phyloP scores from a whole-genome alignment of 805 yeast genomes.

The Candida awuae region DNA sequence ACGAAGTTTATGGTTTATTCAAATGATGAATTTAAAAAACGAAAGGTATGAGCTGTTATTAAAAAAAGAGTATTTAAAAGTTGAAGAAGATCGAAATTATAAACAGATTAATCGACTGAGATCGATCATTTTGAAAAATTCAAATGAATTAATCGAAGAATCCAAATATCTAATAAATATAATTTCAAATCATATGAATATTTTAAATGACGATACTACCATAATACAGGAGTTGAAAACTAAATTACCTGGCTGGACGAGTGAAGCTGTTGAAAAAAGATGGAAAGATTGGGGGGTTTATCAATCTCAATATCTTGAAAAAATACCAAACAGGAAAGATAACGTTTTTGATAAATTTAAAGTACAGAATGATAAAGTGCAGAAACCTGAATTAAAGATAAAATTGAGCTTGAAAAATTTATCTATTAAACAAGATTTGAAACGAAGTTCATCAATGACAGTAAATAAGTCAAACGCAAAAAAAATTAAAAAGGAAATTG shows the following conservation, averaged over 20 bases:
- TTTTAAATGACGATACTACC: constrained; percentile 20
- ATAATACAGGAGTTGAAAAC: constrained; percentile 3
- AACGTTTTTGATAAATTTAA: not conserved
- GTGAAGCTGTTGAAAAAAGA: constrained; percentile 14
- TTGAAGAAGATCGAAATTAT: constrained; percentile 3
- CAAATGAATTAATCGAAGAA: constrained; percentile 23
- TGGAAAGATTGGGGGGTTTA: constrained; percentile 22
- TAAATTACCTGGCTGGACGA: constrained; percentile 13
- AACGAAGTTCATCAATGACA: no score
- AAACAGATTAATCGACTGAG: constrained; percentile 5
- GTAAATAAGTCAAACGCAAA: not conserved
- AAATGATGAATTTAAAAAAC: constrained; percentile 24
- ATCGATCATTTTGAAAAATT: constrained; percentile 14
- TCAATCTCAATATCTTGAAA: constrained; percentile 15
- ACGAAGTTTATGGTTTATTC: constrained; percentile 31
- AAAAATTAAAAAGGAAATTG: not conserved
- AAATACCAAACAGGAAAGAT: not conserved
- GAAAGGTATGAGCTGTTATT: constrained; percentile 14
- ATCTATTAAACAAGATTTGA: no score
- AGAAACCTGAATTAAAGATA: not conserved
- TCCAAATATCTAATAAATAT: constrained; percentile 17
- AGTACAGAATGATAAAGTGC: not conserved
- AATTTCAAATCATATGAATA: constrained; percentile 18
- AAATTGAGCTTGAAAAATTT: constrained; percentile 4
- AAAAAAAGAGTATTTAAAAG: not conserved